Evolutionary conservation across 352 stramenopile species (phyloP).

Genomic region (Phytophthora niederhauseri): DNA sequence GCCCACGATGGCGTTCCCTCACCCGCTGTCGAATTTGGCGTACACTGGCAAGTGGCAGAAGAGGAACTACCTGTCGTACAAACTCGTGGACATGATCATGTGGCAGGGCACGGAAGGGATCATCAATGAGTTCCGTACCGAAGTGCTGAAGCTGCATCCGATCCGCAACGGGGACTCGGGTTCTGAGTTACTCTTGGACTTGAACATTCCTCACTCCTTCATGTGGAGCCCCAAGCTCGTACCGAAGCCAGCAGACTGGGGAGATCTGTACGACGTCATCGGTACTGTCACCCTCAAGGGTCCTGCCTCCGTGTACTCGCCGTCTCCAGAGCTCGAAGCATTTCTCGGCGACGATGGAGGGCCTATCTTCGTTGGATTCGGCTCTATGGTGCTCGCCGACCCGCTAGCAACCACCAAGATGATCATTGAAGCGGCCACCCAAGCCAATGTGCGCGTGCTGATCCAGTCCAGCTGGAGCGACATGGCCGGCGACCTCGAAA

Average conservation of each 20-base stretch:
- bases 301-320: constrained; percentile 29
- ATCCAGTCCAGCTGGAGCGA: constrained; percentile 36
- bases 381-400: constrained; percentile 27
- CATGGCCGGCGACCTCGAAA: constrained; percentile 28
- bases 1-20: constrained; percentile 86
- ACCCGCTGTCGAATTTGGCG: constrained; percentile 82
- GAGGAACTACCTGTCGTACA: constrained; percentile 59
- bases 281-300: constrained; percentile 55
- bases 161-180: constrained; percentile 44
- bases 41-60: constrained; percentile 67
- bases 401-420: constrained; percentile 24
- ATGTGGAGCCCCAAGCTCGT: constrained; percentile 68
- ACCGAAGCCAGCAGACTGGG: constrained; percentile 63
- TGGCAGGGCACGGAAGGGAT: constrained; percentile 56
- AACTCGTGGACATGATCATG: constrained; percentile 56
- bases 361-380: constrained; percentile 29
- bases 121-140: constrained; percentile 63
- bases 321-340: constrained; percentile 21
- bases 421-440: constrained; percentile 23
- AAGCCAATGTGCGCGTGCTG: constrained; percentile 17
- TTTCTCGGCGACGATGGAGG: constrained; percentile 18
- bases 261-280: constrained; percentile 51
- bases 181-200: constrained; percentile 48
- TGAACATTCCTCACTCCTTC: constrained; percentile 65
- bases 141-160: constrained; percentile 52